phyloP scores from a whole-genome alignment of 495 filamentous ascomycete species.

The Aspergillus coremiiformis region DNA sequence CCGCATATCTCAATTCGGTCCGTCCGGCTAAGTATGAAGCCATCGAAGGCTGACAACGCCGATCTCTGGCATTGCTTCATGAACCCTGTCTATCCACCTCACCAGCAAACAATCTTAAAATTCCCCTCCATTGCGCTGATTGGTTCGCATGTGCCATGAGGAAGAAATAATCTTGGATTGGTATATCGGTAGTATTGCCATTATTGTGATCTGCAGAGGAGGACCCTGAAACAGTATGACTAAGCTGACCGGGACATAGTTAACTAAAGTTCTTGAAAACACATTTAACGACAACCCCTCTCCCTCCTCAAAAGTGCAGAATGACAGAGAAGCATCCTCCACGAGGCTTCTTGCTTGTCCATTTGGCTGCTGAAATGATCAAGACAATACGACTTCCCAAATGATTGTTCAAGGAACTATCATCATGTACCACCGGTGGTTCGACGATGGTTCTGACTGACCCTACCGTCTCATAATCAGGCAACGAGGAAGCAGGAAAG shows the following conservation, averaged over 20 bases:
- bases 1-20: neutral
- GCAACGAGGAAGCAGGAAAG: neutral
- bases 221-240: neutral
- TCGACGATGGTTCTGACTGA: neutral
- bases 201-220: conserved; percentile 1
- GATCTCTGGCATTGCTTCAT: neutral
- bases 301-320: neutral
- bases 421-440: neutral
- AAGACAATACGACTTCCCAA: neutral
- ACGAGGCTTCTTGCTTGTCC: neutral
- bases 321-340: neutral
- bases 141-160: neutral
- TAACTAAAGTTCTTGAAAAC: too few species aligned
- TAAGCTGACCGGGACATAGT: neutral
- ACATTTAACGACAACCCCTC: neutral
- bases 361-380: neutral
- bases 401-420: neutral
- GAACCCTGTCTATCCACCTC: neutral
- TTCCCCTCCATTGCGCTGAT: neutral
- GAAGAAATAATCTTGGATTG: conserved; percentile 1
- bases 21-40: neutral
- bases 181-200: neutral
- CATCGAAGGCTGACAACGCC: neutral
- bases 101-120: neutral
- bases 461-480: neutral